Conservation (phyloP, 2,329 filamentous ascomycete species). For the Colletotrichum tofieldiae region DNA sequence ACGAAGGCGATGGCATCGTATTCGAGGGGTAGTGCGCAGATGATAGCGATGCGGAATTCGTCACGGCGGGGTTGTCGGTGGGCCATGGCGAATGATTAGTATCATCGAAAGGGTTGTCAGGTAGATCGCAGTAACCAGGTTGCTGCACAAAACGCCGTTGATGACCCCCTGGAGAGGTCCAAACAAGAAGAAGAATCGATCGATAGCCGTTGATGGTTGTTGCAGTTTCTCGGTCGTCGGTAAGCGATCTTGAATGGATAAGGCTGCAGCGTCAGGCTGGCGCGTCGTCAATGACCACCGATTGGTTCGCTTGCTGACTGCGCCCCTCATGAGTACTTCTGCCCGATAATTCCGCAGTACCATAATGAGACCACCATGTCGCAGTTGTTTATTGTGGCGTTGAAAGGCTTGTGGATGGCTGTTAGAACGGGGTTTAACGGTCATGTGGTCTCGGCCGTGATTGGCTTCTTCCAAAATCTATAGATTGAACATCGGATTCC, state of each 20-base stretch:
- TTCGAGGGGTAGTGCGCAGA: conserved; percentile 19
- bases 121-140: not conserved
- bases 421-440: too few relatives aligned
- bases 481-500: too few relatives aligned
- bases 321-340: not conserved
- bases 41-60: conserved; percentile 36
- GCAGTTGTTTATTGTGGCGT: too few relatives aligned
- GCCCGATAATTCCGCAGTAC: too few relatives aligned
- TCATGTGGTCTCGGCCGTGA: too few relatives aligned
- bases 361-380: too few relatives aligned
- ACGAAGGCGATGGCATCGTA: conserved; percentile 27
- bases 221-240: not conserved
- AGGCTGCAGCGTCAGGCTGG: not conserved
- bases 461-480: too few relatives aligned
- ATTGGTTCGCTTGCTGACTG: not conserved
- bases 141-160: not conserved
- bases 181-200: not conserved
- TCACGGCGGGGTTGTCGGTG: not conserved
- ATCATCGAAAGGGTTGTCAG: not conserved
- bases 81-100: not conserved
- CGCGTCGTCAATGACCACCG: not conserved
- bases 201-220: not conserved
- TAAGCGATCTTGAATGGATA: not conserved
- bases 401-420: too few relatives aligned
- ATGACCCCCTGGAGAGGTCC: not conserved